phyloP scores from a whole-genome alignment of 768 basidiomycete genomes.

The Tulasnella sp. region DNA sequence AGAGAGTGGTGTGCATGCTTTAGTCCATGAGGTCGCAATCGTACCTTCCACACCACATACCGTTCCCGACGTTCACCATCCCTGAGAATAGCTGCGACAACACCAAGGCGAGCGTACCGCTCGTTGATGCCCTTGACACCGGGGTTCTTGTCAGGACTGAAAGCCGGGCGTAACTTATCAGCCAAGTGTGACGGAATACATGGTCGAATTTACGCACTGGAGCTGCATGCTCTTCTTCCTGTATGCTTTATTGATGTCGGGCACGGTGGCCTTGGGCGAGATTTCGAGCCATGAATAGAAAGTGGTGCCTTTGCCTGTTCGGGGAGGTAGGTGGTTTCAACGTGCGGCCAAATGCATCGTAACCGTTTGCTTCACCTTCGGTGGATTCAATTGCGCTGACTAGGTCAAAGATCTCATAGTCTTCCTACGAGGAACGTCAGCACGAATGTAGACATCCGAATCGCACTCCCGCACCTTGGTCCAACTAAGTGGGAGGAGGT shows the following conservation, averaged over 20 bases:
- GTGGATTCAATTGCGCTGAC: slow-evolving; percentile 76
- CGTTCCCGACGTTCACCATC: slow-evolving; percentile 74
- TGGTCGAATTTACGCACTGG: slow-evolving; percentile 64
- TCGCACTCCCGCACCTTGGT: slow-evolving; percentile 30
- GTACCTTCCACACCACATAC: slow-evolving; percentile 56
- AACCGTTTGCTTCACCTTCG: slow-evolving; percentile 60
- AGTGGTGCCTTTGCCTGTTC: slow-evolving; percentile 77
- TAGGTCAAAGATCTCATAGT: slow-evolving; percentile 96
- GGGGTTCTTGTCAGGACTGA: slow-evolving; percentile 95
- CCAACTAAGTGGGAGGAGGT: slow-evolving; percentile 25
- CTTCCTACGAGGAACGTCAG: slow-evolving; percentile 61
- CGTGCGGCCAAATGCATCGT: background rate
- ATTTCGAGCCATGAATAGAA: slow-evolving; percentile 96
- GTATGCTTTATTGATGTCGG: slow-evolving; percentile 88
- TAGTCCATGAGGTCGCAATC: slow-evolving; percentile 42
- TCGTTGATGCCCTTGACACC: slow-evolving; percentile 80
- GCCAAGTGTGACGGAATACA: background rate
- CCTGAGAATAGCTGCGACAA: slow-evolving; percentile 80
- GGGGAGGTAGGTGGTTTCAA: background rate
- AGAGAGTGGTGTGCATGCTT: background rate
- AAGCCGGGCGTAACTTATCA: slow-evolving; percentile 4
- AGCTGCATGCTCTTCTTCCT: slow-evolving; percentile 85
- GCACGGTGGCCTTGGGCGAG: slow-evolving; percentile 66
- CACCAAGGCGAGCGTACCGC: slow-evolving; percentile 88
- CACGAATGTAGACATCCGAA: background rate